A percentile compares a stretch with the other conserved stretches of the same genome.
Conservation (phyloP, 2,329 filamentous ascomycete genomes). For the Taxawa tesnikishii region DNA sequence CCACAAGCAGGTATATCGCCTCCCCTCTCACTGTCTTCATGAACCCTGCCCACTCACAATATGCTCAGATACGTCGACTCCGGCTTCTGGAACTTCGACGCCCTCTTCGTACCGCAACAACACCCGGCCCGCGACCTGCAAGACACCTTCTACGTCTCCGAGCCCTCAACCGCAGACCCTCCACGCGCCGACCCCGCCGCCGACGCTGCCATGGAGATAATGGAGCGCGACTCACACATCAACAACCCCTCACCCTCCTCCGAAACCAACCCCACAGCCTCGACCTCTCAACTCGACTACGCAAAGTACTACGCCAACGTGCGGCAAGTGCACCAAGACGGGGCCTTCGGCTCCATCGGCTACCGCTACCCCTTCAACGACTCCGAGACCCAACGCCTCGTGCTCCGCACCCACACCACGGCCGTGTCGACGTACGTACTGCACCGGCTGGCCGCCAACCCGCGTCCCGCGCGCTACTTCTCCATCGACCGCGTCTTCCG, state of each 20-base stretch:
- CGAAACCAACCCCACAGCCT: conserved; percentile 18
- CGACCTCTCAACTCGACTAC: conserved; percentile 45
- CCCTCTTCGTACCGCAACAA: conserved; percentile 93
- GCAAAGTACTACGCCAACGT: conserved; percentile 82
- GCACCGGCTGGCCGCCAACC: conserved; percentile 73
- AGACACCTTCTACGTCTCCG: conserved; percentile 97
- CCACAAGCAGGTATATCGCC: conserved; percentile 55
- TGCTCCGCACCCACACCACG: conserved; percentile 93
- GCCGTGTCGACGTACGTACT: conserved; percentile 84
- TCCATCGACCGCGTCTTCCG: conserved; percentile 97
- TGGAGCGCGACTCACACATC: conserved; percentile 33
- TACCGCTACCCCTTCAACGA: conserved; percentile 91
- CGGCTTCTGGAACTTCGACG: conserved; percentile 98
- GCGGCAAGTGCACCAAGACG: conserved; percentile 73
- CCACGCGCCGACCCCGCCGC: conserved; percentile 44
- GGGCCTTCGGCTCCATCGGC: conserved; percentile 88
- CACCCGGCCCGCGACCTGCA: conserved; percentile 94
- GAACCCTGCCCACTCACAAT: conserved; percentile 5
- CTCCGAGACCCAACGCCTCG: conserved; percentile 74
- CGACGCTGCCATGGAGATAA: conserved; percentile 33
- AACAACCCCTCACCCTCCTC: conserved; percentile 30
- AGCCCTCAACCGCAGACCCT: conserved; percentile 63
- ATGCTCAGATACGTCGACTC: conserved; percentile 68
- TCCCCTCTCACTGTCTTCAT: background rate
- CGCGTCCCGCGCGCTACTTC: conserved; percentile 87